Evolutionary conservation across 768 basidiomycete genomes (phyloP).

Genomic region (Termitomyces sp.): DNA sequence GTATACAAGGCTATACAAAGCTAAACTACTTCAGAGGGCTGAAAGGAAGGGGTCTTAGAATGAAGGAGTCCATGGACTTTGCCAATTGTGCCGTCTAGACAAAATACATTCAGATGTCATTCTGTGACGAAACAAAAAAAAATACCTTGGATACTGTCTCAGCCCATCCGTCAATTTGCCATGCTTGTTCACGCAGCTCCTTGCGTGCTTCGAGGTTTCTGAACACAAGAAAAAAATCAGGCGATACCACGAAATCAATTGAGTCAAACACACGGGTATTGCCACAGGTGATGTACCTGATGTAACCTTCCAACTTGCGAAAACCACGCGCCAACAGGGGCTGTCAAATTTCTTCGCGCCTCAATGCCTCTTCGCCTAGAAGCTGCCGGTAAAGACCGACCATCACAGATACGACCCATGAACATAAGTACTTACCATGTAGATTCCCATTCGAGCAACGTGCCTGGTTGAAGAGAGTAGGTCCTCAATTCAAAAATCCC

Average conservation of each 20-base stretch:
- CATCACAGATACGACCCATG: slow-evolving; percentile 4
- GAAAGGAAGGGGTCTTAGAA: slow-evolving; percentile 76
- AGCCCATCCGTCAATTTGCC: slow-evolving; percentile 94
- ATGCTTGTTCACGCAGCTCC: slow-evolving; percentile 83
- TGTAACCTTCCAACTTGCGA: slow-evolving; percentile 82
- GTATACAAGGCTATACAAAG: slow-evolving; percentile 7
- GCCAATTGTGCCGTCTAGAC: slow-evolving; percentile 85
- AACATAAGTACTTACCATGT: slow-evolving; percentile 68
- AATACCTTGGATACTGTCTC: slow-evolving; percentile 88
- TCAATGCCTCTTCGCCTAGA: slow-evolving; percentile 89
- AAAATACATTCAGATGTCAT: slow-evolving; percentile 8
- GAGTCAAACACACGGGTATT: slow-evolving; percentile 70
- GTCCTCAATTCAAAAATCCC: slow-evolving; percentile 92
- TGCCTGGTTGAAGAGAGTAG: slow-evolving; percentile 86
- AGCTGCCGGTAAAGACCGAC: neutral
- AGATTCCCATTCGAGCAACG: slow-evolving; percentile 91
- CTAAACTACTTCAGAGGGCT: slow-evolving; percentile 72
- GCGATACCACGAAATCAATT: slow-evolving; percentile 7
- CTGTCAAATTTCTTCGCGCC: slow-evolving; percentile 83
- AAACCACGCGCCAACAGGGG: slow-evolving; percentile 90
- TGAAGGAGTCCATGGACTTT: slow-evolving; percentile 81
- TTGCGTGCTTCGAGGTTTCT: slow-evolving; percentile 80
- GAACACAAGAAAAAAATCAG: slow-evolving; percentile 6
- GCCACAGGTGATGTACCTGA: slow-evolving; percentile 96
- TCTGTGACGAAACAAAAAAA: slow-evolving; percentile 1